Percentiles rank a stretch among this genome's conserved stretches.
These are phyloP conservation scores for Amanita pallidorosea DNA, from an alignment of 768 basidiomycete genomes.

Conservation along the genomic window DNA sequence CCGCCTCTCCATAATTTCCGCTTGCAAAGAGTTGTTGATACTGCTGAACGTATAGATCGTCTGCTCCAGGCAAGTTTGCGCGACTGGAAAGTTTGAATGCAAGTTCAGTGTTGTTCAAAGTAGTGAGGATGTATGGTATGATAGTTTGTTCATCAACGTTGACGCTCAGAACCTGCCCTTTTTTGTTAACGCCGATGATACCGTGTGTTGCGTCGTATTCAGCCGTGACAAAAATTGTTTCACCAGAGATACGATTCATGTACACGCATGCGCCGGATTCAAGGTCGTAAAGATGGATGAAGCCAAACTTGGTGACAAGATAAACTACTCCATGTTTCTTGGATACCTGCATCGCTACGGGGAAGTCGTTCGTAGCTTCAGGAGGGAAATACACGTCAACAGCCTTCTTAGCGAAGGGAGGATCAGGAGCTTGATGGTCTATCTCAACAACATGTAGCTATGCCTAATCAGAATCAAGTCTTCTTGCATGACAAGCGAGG, in stretches of 20 bases:
- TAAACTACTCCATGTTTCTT: slow-evolving; percentile 95
- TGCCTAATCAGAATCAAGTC: slow-evolving; percentile 5
- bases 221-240: slow-evolving; percentile 98
- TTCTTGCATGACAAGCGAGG: background rate
- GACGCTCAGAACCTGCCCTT: slow-evolving; percentile 96
- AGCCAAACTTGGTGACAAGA: slow-evolving; percentile 97
- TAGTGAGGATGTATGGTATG: slow-evolving; percentile 88
- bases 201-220: slow-evolving; percentile 91
- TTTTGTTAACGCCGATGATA: slow-evolving; percentile 99
- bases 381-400: slow-evolving; percentile 99
- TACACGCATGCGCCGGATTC: slow-evolving; percentile 96
- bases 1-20: slow-evolving; percentile 88
- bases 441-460: slow-evolving; percentile 98
- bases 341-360: slow-evolving; percentile 98
- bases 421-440: slow-evolving; percentile 87
- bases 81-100: slow-evolving; percentile 97
- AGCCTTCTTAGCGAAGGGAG: slow-evolving; percentile 92
- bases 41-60: slow-evolving; percentile 91
- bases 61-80: slow-evolving; percentile 93
- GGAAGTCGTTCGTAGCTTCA: slow-evolving; percentile 97
- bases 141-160: slow-evolving; percentile 94
- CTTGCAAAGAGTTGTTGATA: slow-evolving; percentile 85
- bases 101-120: slow-evolving; percentile 93
- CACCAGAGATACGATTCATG: slow-evolving; percentile 99
- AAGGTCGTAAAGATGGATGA: slow-evolving; percentile 98